Evolutionary conservation across 164 flowering plant genomes (phyloP).

Genomic region (Annona cherimola): DNA sequence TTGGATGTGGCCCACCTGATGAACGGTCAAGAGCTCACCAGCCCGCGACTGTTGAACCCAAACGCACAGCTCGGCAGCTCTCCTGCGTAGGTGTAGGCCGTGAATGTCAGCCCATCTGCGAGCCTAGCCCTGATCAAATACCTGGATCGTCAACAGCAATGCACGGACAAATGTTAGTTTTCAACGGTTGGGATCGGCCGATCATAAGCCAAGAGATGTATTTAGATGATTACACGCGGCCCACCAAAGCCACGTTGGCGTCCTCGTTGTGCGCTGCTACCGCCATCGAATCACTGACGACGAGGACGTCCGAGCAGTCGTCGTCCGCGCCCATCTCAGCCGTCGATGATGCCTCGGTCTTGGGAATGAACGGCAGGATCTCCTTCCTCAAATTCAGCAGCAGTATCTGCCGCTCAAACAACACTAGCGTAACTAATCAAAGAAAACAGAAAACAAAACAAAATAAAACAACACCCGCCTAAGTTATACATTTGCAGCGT

Average conservation of each 20-base stretch:
- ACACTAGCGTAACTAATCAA: neutral
- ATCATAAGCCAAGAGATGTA: neutral
- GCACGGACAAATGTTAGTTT: neutral
- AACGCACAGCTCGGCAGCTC: constrained; percentile 92
- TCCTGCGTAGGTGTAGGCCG: constrained; percentile 84
- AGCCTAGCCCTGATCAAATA: constrained; percentile 56
- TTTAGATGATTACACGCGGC: constrained; percentile 50
- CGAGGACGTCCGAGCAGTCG: constrained; percentile 74
- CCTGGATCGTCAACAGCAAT: constrained; percentile 34
- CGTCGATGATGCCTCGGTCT: constrained; percentile 8
- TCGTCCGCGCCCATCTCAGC: constrained; percentile 25
- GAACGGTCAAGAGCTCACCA: constrained; percentile 35
- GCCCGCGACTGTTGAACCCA: constrained; percentile 70
- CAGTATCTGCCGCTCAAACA: constrained; percentile 37
- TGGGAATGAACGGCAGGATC: constrained; percentile 61
- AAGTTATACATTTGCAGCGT: too few relatives aligned
- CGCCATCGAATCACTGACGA: constrained; percentile 59
- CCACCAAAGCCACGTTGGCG: constrained; percentile 67
- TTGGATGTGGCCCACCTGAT: neutral
- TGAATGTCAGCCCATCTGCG: constrained; percentile 45
- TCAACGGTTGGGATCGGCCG: neutral
- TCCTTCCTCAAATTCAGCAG: constrained; percentile 82
- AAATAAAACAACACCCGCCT: neutral
- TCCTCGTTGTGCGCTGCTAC: constrained; percentile 85
- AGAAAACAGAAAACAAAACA: neutral